Evolutionary conservation across 2,329 filamentous ascomycete genomes (phyloP), one percentile per base, ranked within the genome.

Genomic region (Aspergillus pseudoviridinutans): DNA sequence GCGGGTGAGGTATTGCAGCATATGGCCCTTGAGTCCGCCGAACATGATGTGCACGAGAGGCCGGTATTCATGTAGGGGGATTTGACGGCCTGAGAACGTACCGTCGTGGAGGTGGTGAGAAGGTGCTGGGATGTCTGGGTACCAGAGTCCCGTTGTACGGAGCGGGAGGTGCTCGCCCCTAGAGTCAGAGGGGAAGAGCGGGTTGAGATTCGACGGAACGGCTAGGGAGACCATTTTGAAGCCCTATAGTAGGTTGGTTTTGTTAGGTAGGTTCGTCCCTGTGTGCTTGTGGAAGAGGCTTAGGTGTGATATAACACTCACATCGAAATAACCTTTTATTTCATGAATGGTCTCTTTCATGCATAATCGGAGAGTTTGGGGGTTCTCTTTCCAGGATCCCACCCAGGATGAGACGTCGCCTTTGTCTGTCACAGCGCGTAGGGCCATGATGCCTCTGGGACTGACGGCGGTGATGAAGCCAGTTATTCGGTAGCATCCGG

Each of bases 31-130:
- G 9, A 47, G 42, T 12, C 64, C 64, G 42, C 64, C 64, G 44
- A 65, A 66, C 58, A 64, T 64, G 35, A 58, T 52, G 35, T 55
- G 63, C 12, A 62, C 54, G 27, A 65, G 57, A 20, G 62, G 62
- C 3, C 54, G 63, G 53, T 59, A 61, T 35, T 60, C 58, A 10
- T 49, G 28, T 29, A 56, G 53, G 5, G 54, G 56, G 22, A 58
- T 28, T 14, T 56, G 44, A 24, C 53, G 50, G 1, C 56, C 61
- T 29, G 56, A n/a, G 35, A 61, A 60, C 3, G 53, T 41, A 6
- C 53, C 28, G 10, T 60, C 58, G 35, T 66, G 57, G 22, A 66
- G 53, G 35, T 50, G 27, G 22, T 56, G 52, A 25, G 58, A 47
- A n/a, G 57, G 41, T 5, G 58, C 41, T 27, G 61, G 64, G 12